phyloP scores from a whole-genome alignment of 768 basidiomycete species.

The Thelephora aurantiotincta region DNA sequence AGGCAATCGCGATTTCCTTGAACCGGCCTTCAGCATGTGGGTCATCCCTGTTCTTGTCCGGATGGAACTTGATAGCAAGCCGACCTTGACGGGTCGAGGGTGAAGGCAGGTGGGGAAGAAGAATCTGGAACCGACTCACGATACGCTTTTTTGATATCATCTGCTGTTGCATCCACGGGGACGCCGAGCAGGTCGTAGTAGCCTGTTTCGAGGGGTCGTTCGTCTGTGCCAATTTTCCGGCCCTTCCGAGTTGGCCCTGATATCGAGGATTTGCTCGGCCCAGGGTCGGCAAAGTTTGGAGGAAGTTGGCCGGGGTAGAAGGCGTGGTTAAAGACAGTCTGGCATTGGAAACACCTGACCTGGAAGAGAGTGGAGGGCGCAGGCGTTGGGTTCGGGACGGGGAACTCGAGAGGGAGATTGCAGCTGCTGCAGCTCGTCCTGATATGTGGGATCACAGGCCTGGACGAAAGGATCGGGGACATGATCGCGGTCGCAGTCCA shows the following conservation, averaged over 20 bases:
- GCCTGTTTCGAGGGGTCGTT: constrained; percentile 75
- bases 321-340: constrained; percentile 40
- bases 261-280: constrained; percentile 1
- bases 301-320: constrained; percentile 54
- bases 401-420: constrained; percentile 46
- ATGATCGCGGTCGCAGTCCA: constrained; percentile 24
- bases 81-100: constrained; percentile 31
- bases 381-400: constrained; percentile 45
- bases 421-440: constrained; percentile 48
- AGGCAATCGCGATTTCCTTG: constrained; percentile 83
- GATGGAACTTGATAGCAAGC: constrained; percentile 82
- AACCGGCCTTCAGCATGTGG: constrained; percentile 78
- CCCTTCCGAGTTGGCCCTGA: constrained; percentile 23
- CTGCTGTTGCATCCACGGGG: constrained; percentile 55
- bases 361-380: constrained; percentile 42
- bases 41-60: constrained; percentile 86
- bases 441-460: constrained; percentile 54
- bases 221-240: constrained; percentile 80
- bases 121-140: constrained; percentile 28
- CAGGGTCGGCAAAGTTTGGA: constrained; percentile 9
- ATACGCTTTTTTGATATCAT: constrained; percentile 88
- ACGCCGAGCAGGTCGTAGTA: constrained; percentile 84
- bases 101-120: neutral
- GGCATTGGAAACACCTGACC: constrained; percentile 61
- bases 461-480: constrained; percentile 43